A percentile compares a stretch with the other conserved stretches of the same genome.
Conservation (phyloP, 2,329 filamentous ascomycete species). For the Sporothrix pallida region DNA sequence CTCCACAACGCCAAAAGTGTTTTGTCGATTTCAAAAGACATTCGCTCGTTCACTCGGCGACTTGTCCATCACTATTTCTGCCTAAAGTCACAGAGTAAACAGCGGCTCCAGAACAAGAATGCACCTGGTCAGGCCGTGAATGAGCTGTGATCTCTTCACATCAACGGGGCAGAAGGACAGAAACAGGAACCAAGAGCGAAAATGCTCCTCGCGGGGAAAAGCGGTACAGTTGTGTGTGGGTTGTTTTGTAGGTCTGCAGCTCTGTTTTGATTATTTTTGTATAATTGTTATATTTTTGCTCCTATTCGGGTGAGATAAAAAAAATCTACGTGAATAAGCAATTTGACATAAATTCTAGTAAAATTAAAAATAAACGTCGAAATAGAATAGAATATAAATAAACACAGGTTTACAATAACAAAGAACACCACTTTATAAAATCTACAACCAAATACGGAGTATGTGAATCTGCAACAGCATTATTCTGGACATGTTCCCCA, state of each 20-base stretch:
- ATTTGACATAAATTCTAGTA: background rate
- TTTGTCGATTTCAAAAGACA: conserved; percentile 18
- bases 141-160: conserved; percentile 31
- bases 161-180: conserved; percentile 15
- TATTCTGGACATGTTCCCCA: background rate
- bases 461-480: background rate
- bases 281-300: background rate
- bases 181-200: conserved; percentile 3
- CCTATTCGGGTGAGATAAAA: background rate
- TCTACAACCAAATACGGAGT: background rate
- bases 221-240: conserved; percentile 19
- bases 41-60: background rate
- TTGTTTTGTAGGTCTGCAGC: background rate
- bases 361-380: background rate
- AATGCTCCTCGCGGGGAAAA: background rate
- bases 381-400: background rate
- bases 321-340: no score
- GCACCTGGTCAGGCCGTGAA: conserved; percentile 19
- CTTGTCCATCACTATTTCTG: background rate
- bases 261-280: background rate
- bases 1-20: conserved; percentile 27
- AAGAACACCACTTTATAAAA: background rate
- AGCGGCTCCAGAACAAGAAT: background rate
- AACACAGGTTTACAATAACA: background rate
- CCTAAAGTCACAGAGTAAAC: conserved; percentile 5